Percentiles rank a stretch among this genome's conserved stretches.
Evolutionary conservation across 106 monocot genomes (phyloP).

Genomic region (Chionographis japonica): DNA sequence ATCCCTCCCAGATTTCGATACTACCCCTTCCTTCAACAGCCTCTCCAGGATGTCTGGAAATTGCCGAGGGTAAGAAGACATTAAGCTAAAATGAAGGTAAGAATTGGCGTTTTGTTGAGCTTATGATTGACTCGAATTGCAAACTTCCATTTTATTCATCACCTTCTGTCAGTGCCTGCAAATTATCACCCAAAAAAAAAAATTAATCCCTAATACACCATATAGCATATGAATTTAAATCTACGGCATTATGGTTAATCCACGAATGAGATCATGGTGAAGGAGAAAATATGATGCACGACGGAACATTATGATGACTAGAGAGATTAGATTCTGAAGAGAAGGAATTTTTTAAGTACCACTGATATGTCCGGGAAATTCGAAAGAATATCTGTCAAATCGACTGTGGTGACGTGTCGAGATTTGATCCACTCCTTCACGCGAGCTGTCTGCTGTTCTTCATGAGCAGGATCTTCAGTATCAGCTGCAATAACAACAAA

Average conservation of each 20-base stretch:
- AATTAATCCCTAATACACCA: background rate
- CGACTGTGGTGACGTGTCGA: slow-evolving; percentile 46
- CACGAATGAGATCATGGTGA: background rate
- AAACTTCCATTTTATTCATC: slow-evolving; percentile 11
- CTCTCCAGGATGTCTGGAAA: slow-evolving; percentile 70
- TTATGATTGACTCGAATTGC: background rate
- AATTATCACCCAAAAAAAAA: slow-evolving; percentile 12
- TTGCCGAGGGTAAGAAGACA: background rate
- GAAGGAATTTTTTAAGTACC: slow-evolving; percentile 27
- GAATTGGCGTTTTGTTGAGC: slow-evolving; percentile 4
- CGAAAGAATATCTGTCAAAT: slow-evolving; percentile 69
- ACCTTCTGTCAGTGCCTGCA: slow-evolving; percentile 95
- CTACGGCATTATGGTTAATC: no score
- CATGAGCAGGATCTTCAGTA: slow-evolving; percentile 85
- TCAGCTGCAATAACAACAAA: slow-evolving; percentile 40
- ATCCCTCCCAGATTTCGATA: slow-evolving; percentile 70
- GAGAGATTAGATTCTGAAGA: background rate
- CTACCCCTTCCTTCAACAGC: slow-evolving; percentile 63
- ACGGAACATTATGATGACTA: background rate
- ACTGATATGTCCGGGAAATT: slow-evolving; percentile 79
- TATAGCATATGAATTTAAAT: no score
- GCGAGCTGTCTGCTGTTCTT: slow-evolving; percentile 50
- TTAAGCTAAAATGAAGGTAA: slow-evolving; percentile 2
- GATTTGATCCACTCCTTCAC: slow-evolving; percentile 79
- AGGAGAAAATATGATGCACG: no score